Conservation (phyloP, 495 filamentous ascomycete genomes). For the Podospora fimiseda region DNA sequence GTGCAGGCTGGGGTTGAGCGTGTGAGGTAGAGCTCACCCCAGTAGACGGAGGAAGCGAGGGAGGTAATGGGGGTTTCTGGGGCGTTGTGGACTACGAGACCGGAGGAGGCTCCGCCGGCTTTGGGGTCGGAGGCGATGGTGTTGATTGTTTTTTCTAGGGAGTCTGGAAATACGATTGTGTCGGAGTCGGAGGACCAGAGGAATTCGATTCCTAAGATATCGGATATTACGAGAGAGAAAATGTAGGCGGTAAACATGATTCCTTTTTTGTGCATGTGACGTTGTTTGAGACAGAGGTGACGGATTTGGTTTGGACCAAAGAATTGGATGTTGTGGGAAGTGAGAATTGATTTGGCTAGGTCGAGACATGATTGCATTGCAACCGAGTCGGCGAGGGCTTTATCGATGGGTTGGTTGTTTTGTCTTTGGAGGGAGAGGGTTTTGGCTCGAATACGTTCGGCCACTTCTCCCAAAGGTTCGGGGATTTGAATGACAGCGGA, state of each 20-base stretch:
- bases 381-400: background rate
- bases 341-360: conserved; percentile 3
- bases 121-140: conserved; percentile 7
- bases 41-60: conserved; percentile 7
- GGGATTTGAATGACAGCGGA: conserved; percentile 11
- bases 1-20: conserved; percentile 9
- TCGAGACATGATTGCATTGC: conserved; percentile 9
- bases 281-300: conserved; percentile 9
- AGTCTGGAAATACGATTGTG: conserved; percentile 12
- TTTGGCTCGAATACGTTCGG: conserved; percentile 8
- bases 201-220: conserved; percentile 11
- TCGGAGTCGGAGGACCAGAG: conserved; percentile 12
- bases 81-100: conserved; percentile 6
- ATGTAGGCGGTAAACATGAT: conserved; percentile 14
- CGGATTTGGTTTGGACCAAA: background rate
- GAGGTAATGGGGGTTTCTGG: conserved; percentile 4
- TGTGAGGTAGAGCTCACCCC: conserved; percentile 13
- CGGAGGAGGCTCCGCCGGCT: conserved; percentile 7
- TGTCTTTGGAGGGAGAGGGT: conserved; percentile 4
- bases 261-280: conserved; percentile 14
- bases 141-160: conserved; percentile 11
- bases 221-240: conserved; percentile 9
- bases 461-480: conserved; percentile 9
- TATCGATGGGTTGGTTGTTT: background rate
- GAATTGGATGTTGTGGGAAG: conserved; percentile 4